Base-by-base conservation (phyloP, 2,329 filamentous ascomycete genomes). In the Chaetomium olivaceum region DNA sequence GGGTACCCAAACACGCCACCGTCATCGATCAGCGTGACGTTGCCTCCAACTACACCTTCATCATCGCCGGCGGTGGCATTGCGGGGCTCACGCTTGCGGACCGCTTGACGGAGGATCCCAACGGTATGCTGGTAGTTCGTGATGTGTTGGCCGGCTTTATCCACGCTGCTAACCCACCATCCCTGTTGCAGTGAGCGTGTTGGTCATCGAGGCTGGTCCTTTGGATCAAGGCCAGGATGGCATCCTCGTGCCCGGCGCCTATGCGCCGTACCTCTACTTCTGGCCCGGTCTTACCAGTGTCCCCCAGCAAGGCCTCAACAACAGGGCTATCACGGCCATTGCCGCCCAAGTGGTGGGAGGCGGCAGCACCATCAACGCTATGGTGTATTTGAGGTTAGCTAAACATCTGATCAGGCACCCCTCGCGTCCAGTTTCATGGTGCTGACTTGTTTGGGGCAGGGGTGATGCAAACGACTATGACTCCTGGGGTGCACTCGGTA, bases 331-430 rank as follows among this genome's bases (percentile, higher is more conserved):
- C 11, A 58, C 43, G 12, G 67, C 68, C 21, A 55, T 72, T 21
- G 67, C 68, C 19, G 76, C 71, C 25, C 73, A 72, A 57, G 76
- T 77, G 7, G 71, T 78, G 3, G 77, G 77, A 1, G 77, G 77
- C 21, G 75, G 76, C 8, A 76, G 73, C 3, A 70, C 74, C 11
- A 71, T 78, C 58, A 78, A 79, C 61, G 76, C 76, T 12, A 78
- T 79, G 76, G 73, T 77, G 36, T 77, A 73, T 62, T 65, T 76
- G 46, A 67, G 67, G 65, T 65, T 50, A 25, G 65, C 9, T 48
- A 3, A 5, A 12, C 61, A n/a, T 33, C 19, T 4, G 12, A 16
- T 1, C 31, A 6, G 21, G 5, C 19, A 19, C 16, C 21, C 5
- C 14, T 14, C 23, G 12, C 19, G 54, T 4, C 33, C 8, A 29